A percentile compares a stretch with the other conserved stretches of the same genome.
phyloP scores from a whole-genome alignment of 1,284 basidiomycete genomes.

The Rugosomyces carneus region DNA sequence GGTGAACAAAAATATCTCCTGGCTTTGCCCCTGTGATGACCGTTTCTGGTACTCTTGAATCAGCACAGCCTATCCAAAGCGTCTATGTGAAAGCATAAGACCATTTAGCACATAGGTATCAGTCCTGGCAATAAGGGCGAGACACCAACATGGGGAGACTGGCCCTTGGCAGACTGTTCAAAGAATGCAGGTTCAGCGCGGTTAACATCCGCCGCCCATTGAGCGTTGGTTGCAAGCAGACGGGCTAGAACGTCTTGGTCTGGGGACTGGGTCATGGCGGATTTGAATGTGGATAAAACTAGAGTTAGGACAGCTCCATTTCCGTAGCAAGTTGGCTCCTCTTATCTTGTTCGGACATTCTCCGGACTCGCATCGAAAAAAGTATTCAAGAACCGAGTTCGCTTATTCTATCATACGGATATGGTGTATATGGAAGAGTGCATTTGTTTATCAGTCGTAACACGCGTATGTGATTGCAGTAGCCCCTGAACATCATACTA shows the following conservation, averaged over 20 bases:
- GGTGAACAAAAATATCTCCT: slow-evolving; percentile 41
- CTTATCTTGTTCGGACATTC: background rate
- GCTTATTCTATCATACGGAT: slow-evolving; percentile 12
- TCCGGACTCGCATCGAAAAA: too few relatives aligned
- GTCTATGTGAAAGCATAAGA: slow-evolving; percentile 23
- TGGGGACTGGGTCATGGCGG: slow-evolving; percentile 10
- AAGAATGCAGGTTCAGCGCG: slow-evolving; percentile 62
- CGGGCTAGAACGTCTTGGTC: slow-evolving; percentile 29
- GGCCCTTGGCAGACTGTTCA: slow-evolving; percentile 52
- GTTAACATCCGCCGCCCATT: slow-evolving; percentile 57
- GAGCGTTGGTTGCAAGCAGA: slow-evolving; percentile 51
- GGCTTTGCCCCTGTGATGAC: slow-evolving; percentile 35
- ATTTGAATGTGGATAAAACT: background rate
- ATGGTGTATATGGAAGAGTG: slow-evolving; percentile 7
- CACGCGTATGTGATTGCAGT: slow-evolving; percentile 1
- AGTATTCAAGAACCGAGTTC: too few relatives aligned
- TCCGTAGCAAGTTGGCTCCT: background rate
- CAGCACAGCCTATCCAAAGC: slow-evolving; percentile 40
- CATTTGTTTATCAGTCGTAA: slow-evolving; percentile 11
- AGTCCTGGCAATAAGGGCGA: background rate
- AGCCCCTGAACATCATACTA: slow-evolving; percentile 12
- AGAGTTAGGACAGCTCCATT: background rate
- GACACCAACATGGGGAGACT: slow-evolving; percentile 60
- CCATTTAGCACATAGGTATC: background rate
- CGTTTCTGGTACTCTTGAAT: slow-evolving; percentile 37